Evolutionary conservation across 2,329 filamentous ascomycete genomes (phyloP).

Genomic region (Venturia carpophila): DNA sequence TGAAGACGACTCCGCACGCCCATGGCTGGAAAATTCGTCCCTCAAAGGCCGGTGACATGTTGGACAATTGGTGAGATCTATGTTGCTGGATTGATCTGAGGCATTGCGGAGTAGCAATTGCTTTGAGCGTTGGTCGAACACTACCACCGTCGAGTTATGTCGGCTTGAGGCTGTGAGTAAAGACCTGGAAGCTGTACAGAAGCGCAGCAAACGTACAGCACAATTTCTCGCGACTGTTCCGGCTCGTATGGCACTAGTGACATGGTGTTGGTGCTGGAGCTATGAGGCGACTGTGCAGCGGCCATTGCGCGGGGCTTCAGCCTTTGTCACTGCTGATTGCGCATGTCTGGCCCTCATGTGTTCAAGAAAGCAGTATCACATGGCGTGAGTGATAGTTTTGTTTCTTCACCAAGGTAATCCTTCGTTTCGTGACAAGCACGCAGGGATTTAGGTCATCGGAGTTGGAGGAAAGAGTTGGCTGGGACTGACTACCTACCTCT

Average conservation of each 20-base stretch:
- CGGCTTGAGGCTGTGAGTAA: slow-evolving; percentile 50
- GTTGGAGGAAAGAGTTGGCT: too few species aligned
- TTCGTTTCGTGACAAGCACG: background rate
- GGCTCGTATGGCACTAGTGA: slow-evolving; percentile 71
- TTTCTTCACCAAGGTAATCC: background rate
- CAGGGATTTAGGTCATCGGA: too few species aligned
- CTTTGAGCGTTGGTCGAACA: slow-evolving; percentile 77
- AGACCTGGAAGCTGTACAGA: slow-evolving; percentile 17
- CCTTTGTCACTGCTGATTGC: background rate
- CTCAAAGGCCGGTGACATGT: slow-evolving; percentile 71
- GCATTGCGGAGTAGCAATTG: slow-evolving; percentile 73
- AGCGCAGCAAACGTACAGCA: slow-evolving; percentile 48
- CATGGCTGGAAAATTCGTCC: slow-evolving; percentile 36
- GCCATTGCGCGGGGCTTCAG: slow-evolving; percentile 10
- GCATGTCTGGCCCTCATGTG: background rate
- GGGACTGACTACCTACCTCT: too few species aligned
- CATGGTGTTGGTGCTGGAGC: slow-evolving; percentile 33
- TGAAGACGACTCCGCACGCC: slow-evolving; percentile 25
- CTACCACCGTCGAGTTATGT: slow-evolving; percentile 84
- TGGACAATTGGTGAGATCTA: slow-evolving; percentile 70
- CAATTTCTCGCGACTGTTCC: slow-evolving; percentile 67
- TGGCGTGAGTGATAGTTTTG: background rate
- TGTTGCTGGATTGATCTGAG: slow-evolving; percentile 38
- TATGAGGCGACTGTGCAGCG: background rate
- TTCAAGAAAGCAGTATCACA: background rate